Evolutionary conservation across 106 monocot species (phyloP).

Genomic region (Amphibolis antarctica): DNA sequence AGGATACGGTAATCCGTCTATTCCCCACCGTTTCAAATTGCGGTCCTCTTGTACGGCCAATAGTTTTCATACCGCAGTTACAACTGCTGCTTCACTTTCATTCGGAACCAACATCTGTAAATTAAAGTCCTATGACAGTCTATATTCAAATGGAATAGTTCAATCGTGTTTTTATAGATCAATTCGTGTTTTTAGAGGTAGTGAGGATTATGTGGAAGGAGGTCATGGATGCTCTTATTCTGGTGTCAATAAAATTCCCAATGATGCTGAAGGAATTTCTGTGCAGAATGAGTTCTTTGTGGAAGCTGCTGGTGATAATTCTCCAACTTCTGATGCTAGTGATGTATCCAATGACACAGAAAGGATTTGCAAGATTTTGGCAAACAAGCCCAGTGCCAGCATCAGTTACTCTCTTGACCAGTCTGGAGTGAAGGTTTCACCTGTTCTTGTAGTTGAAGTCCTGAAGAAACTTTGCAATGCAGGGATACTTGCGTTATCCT

Average conservation of each 20-base stretch:
- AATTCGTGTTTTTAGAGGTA: background rate
- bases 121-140: background rate
- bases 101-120: background rate
- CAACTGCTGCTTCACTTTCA: background rate
- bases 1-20: background rate
- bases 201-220: slow-evolving; percentile 28
- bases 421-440: slow-evolving; percentile 26
- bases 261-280: slow-evolving; percentile 42
- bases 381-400: slow-evolving; percentile 13
- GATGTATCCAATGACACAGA: slow-evolving; percentile 37
- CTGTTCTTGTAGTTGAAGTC: slow-evolving; percentile 42
- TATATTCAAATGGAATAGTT: background rate
- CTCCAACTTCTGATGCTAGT: background rate
- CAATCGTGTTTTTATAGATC: slow-evolving; percentile 10
- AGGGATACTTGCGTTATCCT: slow-evolving; percentile 48
- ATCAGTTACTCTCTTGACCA: slow-evolving; percentile 24
- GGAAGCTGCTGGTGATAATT: slow-evolving; percentile 8
- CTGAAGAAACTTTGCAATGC: slow-evolving; percentile 64
- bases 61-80: background rate
- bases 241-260: slow-evolving; percentile 1
- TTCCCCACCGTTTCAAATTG: background rate
- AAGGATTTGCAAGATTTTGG: slow-evolving; percentile 44
- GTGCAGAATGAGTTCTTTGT: slow-evolving; percentile 25
- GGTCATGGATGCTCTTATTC: background rate
- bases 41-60: background rate